These are phyloP conservation scores for Tolypocladium pustulatum DNA, from an alignment of 2,329 filamentous ascomycete species.

Conservation along the genomic window DNA sequence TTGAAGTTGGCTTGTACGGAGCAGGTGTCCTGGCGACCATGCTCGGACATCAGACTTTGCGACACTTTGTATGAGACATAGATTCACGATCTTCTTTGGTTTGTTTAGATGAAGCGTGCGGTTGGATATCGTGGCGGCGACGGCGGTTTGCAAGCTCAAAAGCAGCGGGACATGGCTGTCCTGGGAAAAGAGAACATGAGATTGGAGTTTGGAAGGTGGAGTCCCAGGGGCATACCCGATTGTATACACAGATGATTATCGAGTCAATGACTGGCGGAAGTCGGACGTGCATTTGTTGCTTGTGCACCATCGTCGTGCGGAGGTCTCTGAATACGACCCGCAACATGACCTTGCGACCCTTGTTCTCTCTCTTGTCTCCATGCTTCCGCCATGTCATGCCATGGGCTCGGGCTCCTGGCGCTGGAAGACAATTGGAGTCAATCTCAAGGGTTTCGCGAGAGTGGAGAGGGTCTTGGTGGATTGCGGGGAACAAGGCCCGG, in stretches of 20 bases:
- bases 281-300: too few relatives aligned
- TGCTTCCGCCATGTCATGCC: too few relatives aligned
- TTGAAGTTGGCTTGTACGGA: slow-evolving; percentile 14
- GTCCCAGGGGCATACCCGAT: neutral
- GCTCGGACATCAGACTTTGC: slow-evolving; percentile 17
- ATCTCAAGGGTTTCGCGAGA: too few relatives aligned
- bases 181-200: neutral
- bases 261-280: neutral
- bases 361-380: too few relatives aligned
- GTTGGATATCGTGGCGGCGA: neutral
- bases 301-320: too few relatives aligned
- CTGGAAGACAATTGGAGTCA: too few relatives aligned
- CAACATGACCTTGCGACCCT: too few relatives aligned
- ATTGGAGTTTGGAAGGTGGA: neutral
- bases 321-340: too few relatives aligned
- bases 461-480: too few relatives aligned
- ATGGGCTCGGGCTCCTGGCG: too few relatives aligned
- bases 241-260: neutral
- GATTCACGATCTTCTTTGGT: neutral
- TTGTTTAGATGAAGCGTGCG: neutral
- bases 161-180: neutral
- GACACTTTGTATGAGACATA: neutral
- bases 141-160: neutral
- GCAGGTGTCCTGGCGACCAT: slow-evolving; percentile 17
- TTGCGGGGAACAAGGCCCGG: too few relatives aligned